Evolutionary conservation across 2,329 filamentous ascomycete genomes (phyloP), one percentile per base, ranked within the genome.

Genomic region (Pseudogymnoascus sp.): DNA sequence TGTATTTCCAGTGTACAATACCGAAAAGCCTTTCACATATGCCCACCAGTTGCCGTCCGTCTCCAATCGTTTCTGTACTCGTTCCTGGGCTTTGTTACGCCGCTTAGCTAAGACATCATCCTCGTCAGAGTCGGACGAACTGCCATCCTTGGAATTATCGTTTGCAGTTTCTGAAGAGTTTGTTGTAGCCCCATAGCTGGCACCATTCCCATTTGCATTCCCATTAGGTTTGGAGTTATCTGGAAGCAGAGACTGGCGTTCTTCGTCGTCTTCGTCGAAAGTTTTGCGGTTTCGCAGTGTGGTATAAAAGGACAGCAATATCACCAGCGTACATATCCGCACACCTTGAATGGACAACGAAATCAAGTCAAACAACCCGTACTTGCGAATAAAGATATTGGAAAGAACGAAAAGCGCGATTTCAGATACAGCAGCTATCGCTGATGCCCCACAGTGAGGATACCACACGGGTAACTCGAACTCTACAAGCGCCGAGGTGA

Each of bases 41-140:
- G 85, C 83, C 68, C 90, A 82, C 89, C 89, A 93, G 67, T 86
- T 90, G 1, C 90, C 90, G 65, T 89, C 84, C 67, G 89, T 84
- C 72, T 88, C 81, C n/a, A 92, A 80, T 2, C 87, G 84, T 74
- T 90, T 88, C 67, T 85, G 79, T 78, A 84, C 87, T 67, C 76
- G 82, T 74, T 81, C 86, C 72, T 78, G 83, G 60, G 76, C 82
- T 72, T 79, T 79, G 43, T 82, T 79, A 71, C 83, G 78, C 60
- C 75, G 79, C 65, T 88, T 84, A 1, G 78, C 75, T 14, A 72
- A 74, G 62, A 77, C 76, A 62, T 75, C 76, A 51, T 63, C 62
- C 4, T 68, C 68, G 11, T 66, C 63, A 21, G 60, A 67, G 14
- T 72, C 67, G 2, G 66, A 64, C n/a, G 48, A 54, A 21, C 23